These are phyloP conservation scores for Allantophomopsis lycopodina DNA, from an alignment of 2,329 filamentous ascomycete genomes.

Conservation along the genomic window DNA sequence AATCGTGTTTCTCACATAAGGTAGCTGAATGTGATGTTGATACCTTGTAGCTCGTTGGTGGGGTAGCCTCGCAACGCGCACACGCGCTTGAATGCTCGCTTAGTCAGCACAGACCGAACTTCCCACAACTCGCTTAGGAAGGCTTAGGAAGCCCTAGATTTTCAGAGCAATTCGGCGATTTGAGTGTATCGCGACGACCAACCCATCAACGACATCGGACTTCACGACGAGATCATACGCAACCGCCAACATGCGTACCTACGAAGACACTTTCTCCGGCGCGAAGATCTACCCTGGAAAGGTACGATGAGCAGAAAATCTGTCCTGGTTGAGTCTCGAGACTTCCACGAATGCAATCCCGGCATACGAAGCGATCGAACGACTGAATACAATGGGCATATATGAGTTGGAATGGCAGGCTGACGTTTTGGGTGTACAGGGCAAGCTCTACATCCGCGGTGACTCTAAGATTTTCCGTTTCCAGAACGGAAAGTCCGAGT, in stretches of 20 bases:
- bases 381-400: background rate
- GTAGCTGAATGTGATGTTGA: too few relatives aligned
- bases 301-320: slow-evolving; percentile 34
- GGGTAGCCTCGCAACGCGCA: too few relatives aligned
- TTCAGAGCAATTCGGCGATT: too few relatives aligned
- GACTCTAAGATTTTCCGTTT: slow-evolving; percentile 99
- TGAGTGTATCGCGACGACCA: slow-evolving; percentile 4
- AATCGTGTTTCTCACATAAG: too few relatives aligned
- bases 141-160: too few relatives aligned
- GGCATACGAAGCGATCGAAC: background rate
- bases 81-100: too few relatives aligned
- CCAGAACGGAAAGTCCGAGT: slow-evolving; percentile 99
- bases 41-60: too few relatives aligned
- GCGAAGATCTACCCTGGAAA: slow-evolving; percentile 72
- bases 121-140: too few relatives aligned
- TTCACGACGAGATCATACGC: slow-evolving; percentile 10
- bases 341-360: slow-evolving; percentile 1
- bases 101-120: too few relatives aligned
- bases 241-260: slow-evolving; percentile 24
- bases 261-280: slow-evolving; percentile 68
- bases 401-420: slow-evolving; percentile 6
- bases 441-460: slow-evolving; percentile 98
- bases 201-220: slow-evolving; percentile 1
- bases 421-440: slow-evolving; percentile 38
- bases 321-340: background rate